A percentile compares a stretch with the other conserved stretches of the same genome.
These are phyloP conservation scores for Fragaria iinumae DNA, from an alignment of 306 rosid genomes.

Conservation along the genomic window DNA sequence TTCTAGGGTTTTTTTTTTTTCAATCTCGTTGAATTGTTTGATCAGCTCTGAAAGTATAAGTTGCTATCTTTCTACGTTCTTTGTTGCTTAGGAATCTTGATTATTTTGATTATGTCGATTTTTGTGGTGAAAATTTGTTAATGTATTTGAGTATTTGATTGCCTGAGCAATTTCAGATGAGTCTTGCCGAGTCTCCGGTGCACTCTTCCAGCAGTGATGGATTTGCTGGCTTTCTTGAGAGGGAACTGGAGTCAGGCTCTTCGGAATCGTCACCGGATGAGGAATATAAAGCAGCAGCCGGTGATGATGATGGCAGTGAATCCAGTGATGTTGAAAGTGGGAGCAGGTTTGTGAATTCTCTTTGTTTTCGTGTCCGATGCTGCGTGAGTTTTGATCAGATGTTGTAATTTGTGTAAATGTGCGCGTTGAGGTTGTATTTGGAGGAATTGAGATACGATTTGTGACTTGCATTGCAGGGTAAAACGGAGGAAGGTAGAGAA, in stretches of 20 bases:
- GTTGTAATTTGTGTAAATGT: neutral
- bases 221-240: constrained; percentile 15
- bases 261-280: constrained; percentile 7
- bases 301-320: neutral
- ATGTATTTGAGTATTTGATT: neutral
- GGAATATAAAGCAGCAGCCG: neutral
- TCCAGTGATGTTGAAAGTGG: constrained; percentile 6
- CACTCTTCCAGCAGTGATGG: constrained; percentile 20
- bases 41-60: too few relatives aligned
- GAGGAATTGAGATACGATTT: neutral
- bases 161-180: constrained; percentile 9
- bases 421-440: neutral
- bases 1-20: neutral
- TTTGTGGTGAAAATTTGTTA: neutral
- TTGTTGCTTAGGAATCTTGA: neutral
- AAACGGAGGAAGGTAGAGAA: constrained; percentile 19
- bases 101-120: neutral
- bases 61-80: neutral
- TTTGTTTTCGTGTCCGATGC: neutral
- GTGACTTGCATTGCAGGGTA: constrained; percentile 9
- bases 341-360: neutral
- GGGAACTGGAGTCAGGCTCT: constrained; percentile 8
- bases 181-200: constrained; percentile 16
- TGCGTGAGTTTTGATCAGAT: neutral
- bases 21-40: neutral